These are phyloP conservation scores for Pelargonium fulgidum DNA, from an alignment of 441 rosid species.

Conservation along the genomic window DNA sequence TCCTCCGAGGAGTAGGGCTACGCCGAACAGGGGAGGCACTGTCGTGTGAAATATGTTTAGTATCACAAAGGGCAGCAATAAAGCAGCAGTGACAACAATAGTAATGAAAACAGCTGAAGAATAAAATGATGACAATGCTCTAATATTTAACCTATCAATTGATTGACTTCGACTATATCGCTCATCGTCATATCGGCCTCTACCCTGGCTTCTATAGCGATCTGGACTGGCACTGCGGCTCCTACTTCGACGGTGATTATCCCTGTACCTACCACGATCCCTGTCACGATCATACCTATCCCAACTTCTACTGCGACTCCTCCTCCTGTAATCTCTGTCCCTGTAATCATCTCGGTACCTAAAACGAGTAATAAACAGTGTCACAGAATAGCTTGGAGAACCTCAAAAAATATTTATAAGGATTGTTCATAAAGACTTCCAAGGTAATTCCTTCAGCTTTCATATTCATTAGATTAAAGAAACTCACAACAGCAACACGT, in stretches of 20 bases:
- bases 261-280: constrained; percentile 45
- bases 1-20: constrained; percentile 39
- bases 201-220: constrained; percentile 32
- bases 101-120: background rate
- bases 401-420: background rate
- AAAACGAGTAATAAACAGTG: background rate
- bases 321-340: constrained; percentile 39
- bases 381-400: background rate
- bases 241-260: constrained; percentile 38
- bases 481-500: background rate
- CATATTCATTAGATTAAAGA: constrained; percentile 2
- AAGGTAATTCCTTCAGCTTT: constrained; percentile 2
- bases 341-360: constrained; percentile 45
- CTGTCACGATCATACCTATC: constrained; percentile 45
- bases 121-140: background rate
- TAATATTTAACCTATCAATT: constrained; percentile 29
- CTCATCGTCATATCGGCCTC: constrained; percentile 47
- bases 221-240: constrained; percentile 57
- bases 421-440: background rate
- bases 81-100: background rate
- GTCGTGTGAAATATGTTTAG: background rate
- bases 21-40: constrained; percentile 28
- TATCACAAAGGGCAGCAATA: background rate
- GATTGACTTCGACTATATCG: constrained; percentile 39
- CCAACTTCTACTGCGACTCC: constrained; percentile 54